Conservation (phyloP, 495 filamentous ascomycete genomes). For the Annulohypoxylon moriforme region DNA sequence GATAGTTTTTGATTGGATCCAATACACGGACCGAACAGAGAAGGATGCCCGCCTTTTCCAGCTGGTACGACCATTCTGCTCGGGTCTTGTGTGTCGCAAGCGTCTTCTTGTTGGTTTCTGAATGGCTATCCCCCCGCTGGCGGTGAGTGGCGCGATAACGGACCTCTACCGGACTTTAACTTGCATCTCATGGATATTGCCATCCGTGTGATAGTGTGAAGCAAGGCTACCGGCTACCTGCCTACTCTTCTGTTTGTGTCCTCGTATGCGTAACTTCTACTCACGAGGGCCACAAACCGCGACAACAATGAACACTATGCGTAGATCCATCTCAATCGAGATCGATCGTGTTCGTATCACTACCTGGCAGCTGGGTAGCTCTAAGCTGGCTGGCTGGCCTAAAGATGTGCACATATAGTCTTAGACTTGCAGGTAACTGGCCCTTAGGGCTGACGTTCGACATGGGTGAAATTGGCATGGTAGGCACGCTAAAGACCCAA, state of each 20-base stretch:
- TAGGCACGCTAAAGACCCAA: neutral
- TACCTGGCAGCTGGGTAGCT: neutral
- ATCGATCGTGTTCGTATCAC: slow-evolving; percentile 4
- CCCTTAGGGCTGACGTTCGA: slow-evolving; percentile 15
- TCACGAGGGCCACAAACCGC: neutral
- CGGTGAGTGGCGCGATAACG: slow-evolving; percentile 4
- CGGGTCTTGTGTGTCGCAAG: slow-evolving; percentile 17
- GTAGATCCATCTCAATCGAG: neutral
- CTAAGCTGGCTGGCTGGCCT: slow-evolving; percentile 10
- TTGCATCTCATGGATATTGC: neutral
- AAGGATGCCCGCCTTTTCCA: slow-evolving; percentile 34
- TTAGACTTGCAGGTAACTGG: slow-evolving; percentile 10
- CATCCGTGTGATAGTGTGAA: neutral
- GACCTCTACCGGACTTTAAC: slow-evolving; percentile 13
- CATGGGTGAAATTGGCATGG: neutral
- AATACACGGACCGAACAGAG: slow-evolving; percentile 3
- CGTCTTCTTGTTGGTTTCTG: slow-evolving; percentile 12
- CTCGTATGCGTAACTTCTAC: neutral
- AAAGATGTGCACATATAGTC: slow-evolving; percentile 16
- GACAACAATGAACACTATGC: neutral
- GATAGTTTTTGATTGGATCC: slow-evolving; percentile 25
- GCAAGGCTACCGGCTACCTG: too few relatives aligned
- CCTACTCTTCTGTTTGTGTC: neutral
- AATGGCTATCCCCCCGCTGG: slow-evolving; percentile 12
- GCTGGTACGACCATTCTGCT: slow-evolving; percentile 25